Evolutionary conservation across 306 rosid species (phyloP), one percentile per base, ranked within the genome.

Genomic region (Pyrus pyrifolia): DNA sequence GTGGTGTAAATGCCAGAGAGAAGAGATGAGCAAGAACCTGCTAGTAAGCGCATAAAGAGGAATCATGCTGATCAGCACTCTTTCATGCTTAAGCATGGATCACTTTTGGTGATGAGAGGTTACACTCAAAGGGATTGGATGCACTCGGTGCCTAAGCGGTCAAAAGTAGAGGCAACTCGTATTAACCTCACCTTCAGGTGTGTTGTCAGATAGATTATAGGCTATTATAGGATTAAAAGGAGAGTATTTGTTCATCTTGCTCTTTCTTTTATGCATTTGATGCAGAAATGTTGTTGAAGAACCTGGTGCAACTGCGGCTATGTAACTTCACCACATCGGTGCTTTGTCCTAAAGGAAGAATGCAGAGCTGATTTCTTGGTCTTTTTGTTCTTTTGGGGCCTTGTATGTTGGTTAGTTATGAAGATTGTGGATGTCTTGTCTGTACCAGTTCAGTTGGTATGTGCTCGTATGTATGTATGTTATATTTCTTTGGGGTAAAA

Each of bases 91-190:
- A 92, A 82, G 91, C 98, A 90, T 76, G 97, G 97, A 73, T 92
- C 97, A 8, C 89, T 95, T 71, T 76, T 92, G 86, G 92, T 92
- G 74, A 95, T 92, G 97, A 90, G 86, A 76, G 99, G 97, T 44
- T 80, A 89, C 83, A 92, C 96, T 13, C 99, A 95, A 82, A 80
- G 97, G 77, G 99, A 95, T 87, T 92, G 99, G 99, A 67, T 89
- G 67, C 99, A 89, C 82, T 95, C 96, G 2, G 90, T 92, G 70
- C 98, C 98, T 67, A 92, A 84, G 85, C 88, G 97, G 67, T 87
- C 89, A 51, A 95, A 85, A 82, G 89, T 85, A 4, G 97, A 87
- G 14, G 78, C 90, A n/a, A 82, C 86, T 11, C 97, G 99, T 62
- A 89, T 95, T 81, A 95, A 89, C 86, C 99, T 95, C 53, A 95